Evolutionary conservation across 208 protist genomes (phyloP).

Genomic region (Porcisia hertigi): DNA sequence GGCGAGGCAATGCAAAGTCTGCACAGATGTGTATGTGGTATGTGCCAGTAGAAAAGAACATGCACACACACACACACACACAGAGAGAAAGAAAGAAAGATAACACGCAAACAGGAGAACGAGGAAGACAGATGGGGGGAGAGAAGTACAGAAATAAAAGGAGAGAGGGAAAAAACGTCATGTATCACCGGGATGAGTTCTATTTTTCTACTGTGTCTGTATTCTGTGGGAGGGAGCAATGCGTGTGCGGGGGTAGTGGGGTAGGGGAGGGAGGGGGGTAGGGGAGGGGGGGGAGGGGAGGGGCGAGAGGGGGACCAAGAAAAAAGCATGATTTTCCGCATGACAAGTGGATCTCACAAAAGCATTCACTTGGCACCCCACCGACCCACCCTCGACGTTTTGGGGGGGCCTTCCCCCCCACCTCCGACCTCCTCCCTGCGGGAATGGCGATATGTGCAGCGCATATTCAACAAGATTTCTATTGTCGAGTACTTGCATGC

Average conservation of each 20-base stretch:
- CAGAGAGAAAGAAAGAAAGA: neutral
- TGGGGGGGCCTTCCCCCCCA: neutral
- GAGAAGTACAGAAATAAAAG: too few relatives aligned
- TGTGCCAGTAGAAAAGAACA: neutral
- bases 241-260: neutral
- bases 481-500: neutral
- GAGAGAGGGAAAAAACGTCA: neutral
- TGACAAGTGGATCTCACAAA: neutral
- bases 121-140: conserved; percentile 1
- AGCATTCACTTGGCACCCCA: too few relatives aligned
- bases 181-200: conserved; percentile 2
- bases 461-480: neutral
- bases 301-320: neutral
- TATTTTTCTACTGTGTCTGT: conserved; percentile 1
- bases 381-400: neutral
- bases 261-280: neutral
- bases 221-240: neutral
- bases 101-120: neutral
- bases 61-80: too few relatives aligned
- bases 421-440: neutral
- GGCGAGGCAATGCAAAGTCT: neutral
- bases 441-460: neutral
- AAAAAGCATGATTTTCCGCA: neutral
- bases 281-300: neutral
- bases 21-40: neutral